Evolutionary conservation across 495 filamentous ascomycete genomes (phyloP), one percentile per base, ranked within the genome.

Genomic region (Talaromyces proteolyticus): DNA sequence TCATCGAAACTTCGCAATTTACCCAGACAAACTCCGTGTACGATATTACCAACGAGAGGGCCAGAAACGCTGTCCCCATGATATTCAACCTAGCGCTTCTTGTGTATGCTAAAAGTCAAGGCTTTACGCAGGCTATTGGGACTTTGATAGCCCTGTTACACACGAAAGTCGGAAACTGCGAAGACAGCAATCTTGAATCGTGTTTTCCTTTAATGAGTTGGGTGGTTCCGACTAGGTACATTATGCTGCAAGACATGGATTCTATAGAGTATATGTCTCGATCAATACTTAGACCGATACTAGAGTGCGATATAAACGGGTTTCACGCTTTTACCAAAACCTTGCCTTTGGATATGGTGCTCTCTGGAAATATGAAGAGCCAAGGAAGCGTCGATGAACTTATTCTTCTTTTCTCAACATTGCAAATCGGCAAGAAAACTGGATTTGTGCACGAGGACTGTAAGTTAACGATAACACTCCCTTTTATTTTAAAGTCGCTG

Each of bases 401-500:
- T 23, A 71, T 81, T 43, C 66, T 88, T 12, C 73, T 85, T 36
- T 78, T 90, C 49, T 77, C 82, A 40, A 77, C 86, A 16, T 70
- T 95, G 25, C 84, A 90, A 54, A 73, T 84, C 10, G 89, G 86
- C 14, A 94, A 93, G 70, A 89, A 91, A 47, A 66, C 78, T 29
- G 89, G 88, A 0, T 59, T 92, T 19, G 77, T 95, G 6, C 77
- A 83, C 44, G 89, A 91, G 57, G 76, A 84, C 44, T 75, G 87
- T 88, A 71, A 73, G 79, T 66, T 42, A 51, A 20, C 3, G 10
- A 18, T 24, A 24, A 21, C 51, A 40, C n/a, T 16, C 3, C 3
- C 23, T 6, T 47, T 14, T 11, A 1, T 16, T 23, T 20, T 17
- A 10, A 25, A 1, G 7, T 50, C 12, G 38, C 61, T 70, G 41